phyloP scores from a whole-genome alignment of 2,329 filamentous ascomycete species.

The Aureobasidium subglaciale region DNA sequence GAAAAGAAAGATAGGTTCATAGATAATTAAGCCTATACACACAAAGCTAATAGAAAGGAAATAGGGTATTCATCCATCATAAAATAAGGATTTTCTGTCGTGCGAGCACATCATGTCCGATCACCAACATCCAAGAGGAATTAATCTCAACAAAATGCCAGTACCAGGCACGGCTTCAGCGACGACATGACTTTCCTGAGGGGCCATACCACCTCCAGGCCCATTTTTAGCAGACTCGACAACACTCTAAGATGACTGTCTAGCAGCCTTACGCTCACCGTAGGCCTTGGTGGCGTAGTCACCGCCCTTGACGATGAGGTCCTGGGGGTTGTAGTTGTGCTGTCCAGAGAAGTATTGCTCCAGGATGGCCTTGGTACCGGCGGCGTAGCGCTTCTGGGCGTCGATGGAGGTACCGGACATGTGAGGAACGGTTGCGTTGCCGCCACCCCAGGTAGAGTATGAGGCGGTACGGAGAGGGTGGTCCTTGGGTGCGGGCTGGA shows the following conservation, averaged over 20 bases:
- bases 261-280: slow-evolving; percentile 54
- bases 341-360: slow-evolving; percentile 83
- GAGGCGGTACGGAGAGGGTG: slow-evolving; percentile 80
- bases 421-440: slow-evolving; percentile 98
- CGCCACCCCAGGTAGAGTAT: slow-evolving; percentile 90
- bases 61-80: slow-evolving; percentile 12
- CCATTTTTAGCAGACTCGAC: not conserved
- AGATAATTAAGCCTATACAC: too few species aligned
- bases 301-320: slow-evolving; percentile 82
- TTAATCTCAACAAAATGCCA: slow-evolving; percentile 1
- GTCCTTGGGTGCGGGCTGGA: slow-evolving; percentile 88
- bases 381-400: slow-evolving; percentile 67
- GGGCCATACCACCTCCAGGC: too few species aligned
- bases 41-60: not conserved
- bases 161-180: slow-evolving; percentile 8
- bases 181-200: not conserved
- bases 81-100: not conserved
- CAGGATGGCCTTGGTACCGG: slow-evolving; percentile 72
- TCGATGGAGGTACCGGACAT: slow-evolving; percentile 99
- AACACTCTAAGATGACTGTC: slow-evolving; percentile 1
- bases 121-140: slow-evolving; percentile 10
- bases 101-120: not conserved
- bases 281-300: slow-evolving; percentile 95
- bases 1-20: too few species aligned
- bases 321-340: slow-evolving; percentile 80